Evolutionary conservation across 768 basidiomycete species (phyloP), one percentile per base, ranked within the genome.

Genomic region (Russula griseocarnosa): DNA sequence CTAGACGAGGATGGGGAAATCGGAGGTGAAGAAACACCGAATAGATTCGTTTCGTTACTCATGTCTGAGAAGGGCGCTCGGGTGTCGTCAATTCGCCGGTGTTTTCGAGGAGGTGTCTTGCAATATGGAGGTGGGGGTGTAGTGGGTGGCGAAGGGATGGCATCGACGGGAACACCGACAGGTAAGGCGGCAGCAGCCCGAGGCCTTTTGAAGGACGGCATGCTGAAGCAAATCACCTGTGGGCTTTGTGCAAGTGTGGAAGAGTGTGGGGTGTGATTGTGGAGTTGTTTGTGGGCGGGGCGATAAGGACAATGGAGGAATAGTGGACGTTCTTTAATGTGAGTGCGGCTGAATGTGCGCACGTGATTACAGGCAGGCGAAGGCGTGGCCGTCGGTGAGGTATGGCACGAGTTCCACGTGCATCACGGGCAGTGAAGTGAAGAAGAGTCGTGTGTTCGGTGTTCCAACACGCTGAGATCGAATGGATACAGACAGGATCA

Each of bases 171-270:
- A 50, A 56, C 47, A 49, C 63, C 54, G 32, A 61, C 40, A 34
- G 24, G 54, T 49, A 30, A 28, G 24, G 59, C 38, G 49, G 38
- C 60, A 52, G 40, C 30, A 51, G 47, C 55, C 24, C 63, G 59
- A 51, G 63, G 55, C 55, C 63, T 65, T 65, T 65, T 65, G 59
- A 65, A 59, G 32, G 63, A 65, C 32, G 59, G 63, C 63, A 65
- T 65, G 24, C 46, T 8, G 46, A 59, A 55, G 46, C 9, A 20
- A 40, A 55, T 44, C 63, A 65, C 63, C 47, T 52, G 32, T 55
- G 3, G 49, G 13, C 18, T 55, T 44, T 55, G 59, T 51, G 54
- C 59, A 36, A 65, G 54, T 65, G 63, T 65, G 63, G 63, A 56
- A 61, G 34, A 46, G 20, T 60, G 59, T 61, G 63, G 63, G 54